Conservation (phyloP, 306 rosid genomes). For the Prunus mira region DNA sequence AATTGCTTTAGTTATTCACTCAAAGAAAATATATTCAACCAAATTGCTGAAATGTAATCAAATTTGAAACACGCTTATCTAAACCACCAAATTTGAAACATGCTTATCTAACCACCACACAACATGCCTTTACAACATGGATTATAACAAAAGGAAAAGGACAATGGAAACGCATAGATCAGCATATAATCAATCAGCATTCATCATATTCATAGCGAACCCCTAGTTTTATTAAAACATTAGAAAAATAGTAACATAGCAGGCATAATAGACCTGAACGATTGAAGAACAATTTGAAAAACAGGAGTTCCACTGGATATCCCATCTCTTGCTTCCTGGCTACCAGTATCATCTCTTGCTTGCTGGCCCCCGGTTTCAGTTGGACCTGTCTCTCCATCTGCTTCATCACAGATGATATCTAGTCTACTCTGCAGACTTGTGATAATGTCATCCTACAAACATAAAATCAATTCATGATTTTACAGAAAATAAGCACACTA, state of each 20-base stretch:
- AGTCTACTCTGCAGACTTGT: slow-evolving; percentile 82
- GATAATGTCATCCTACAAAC: slow-evolving; percentile 74
- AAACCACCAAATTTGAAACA: background rate
- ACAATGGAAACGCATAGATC: background rate
- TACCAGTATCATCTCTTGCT: slow-evolving; percentile 36
- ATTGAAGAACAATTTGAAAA: slow-evolving; percentile 46
- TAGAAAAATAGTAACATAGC: background rate
- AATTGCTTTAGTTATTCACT: too few relatives aligned
- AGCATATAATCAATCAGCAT: background rate
- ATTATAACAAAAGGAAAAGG: background rate
- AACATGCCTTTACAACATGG: background rate
- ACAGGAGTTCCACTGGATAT: slow-evolving; percentile 49
- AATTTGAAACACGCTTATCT: background rate
- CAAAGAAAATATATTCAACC: background rate
- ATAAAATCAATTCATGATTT: slow-evolving; percentile 11
- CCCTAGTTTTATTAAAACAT: background rate
- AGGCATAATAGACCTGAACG: slow-evolving; percentile 43
- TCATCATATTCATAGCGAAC: background rate
- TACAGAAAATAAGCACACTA: background rate
- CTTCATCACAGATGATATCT: slow-evolving; percentile 86
- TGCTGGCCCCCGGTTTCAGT: slow-evolving; percentile 34
- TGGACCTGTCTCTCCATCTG: slow-evolving; percentile 44
- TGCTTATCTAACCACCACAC: background rate
- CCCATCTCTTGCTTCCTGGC: slow-evolving; percentile 34
- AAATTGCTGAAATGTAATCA: background rate